Evolutionary conservation across 2,329 filamentous ascomycete genomes (phyloP), one percentile per base, ranked within the genome.

Genomic region (Ascochyta koolunga): DNA sequence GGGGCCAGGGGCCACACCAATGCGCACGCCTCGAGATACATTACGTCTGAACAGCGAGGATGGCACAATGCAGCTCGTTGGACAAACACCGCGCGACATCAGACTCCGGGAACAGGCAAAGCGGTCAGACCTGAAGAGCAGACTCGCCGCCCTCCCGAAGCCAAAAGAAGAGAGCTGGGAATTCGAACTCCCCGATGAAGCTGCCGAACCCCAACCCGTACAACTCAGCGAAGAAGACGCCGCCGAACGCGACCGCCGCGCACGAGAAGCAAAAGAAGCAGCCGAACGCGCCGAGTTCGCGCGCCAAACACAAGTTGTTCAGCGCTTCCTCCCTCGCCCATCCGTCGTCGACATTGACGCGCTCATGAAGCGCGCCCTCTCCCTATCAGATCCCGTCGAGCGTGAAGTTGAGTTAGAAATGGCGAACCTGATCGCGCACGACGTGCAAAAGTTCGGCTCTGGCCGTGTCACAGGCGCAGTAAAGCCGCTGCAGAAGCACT

Each of bases 81-180:
- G 85, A 7, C 88, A 87, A 46, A 96, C 93, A 2, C 90, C 91
- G 3, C 84, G 85, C 37, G 92, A 97, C 54, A 77, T 92, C 24
- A 89, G 84, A 65, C 77, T 89, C 64, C 85, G 86, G 19, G 88
- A 96, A 57, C 80, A 88, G 54, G 86, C 87, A 5, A 75, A 87
- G 61, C 87, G 87, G 37, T 83, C 85, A 56, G 85, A 88, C 59
- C 79, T 99, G 6, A 86, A 86, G 55, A 82, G 84, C 44, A 85
- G 89, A 36, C 83, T 99, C n/a, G 84, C 91, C 4, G 86, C 90
- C 19, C 81, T 99, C 15, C 95, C 95, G 0, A 96, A 90, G 69
- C 95, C 95, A 0, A 97, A 96, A 69, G 91, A 96, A 69, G 89
- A 86, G 0, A 93, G 97, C 62, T 98, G 91, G 89, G 95, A 98